Conservation (phyloP, 2,329 filamentous ascomycete species). For the Didymella exigua region DNA sequence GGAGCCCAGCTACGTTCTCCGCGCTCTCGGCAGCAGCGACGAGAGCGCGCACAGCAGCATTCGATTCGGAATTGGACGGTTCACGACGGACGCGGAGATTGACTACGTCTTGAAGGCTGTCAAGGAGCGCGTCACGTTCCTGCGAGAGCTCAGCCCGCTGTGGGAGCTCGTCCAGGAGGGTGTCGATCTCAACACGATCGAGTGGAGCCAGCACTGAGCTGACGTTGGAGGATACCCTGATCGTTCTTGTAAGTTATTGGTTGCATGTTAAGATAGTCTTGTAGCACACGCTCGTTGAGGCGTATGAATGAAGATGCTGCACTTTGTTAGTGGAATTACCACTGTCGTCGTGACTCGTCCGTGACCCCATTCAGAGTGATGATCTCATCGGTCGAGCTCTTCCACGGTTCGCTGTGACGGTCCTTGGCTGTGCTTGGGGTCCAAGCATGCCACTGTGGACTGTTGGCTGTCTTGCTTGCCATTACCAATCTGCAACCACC, state of each 20-base stretch:
- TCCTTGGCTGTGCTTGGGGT: not conserved
- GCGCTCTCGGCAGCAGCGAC: constrained; percentile 92
- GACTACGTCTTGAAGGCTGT: constrained; percentile 98
- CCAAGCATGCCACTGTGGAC: not conserved
- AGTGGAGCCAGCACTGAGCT: constrained; percentile 93
- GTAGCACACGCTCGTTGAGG: constrained; percentile 34
- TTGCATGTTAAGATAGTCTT: constrained; percentile 14
- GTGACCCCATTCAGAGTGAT: not conserved
- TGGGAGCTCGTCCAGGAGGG: constrained; percentile 99
- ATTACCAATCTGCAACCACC: no score
- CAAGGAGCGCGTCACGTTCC: constrained; percentile 84
- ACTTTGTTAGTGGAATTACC: not conserved
- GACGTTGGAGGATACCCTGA: constrained; percentile 16
- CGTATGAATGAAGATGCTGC: constrained; percentile 11
- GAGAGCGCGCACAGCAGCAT: constrained; percentile 98
- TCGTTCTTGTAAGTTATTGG: constrained; percentile 32
- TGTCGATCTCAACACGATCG: constrained; percentile 91
- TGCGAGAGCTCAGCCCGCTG: constrained; percentile 90
- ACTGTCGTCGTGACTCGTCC: not conserved
- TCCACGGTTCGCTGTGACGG: not conserved
- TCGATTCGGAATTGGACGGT: constrained; percentile 94
- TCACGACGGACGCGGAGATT: constrained; percentile 93
- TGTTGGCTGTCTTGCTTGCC: no score
- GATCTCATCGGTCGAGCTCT: not conserved
- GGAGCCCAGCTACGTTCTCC: constrained; percentile 93